phyloP scores from a whole-genome alignment of 1,284 basidiomycete species.

The Marasmius tenuissimus region DNA sequence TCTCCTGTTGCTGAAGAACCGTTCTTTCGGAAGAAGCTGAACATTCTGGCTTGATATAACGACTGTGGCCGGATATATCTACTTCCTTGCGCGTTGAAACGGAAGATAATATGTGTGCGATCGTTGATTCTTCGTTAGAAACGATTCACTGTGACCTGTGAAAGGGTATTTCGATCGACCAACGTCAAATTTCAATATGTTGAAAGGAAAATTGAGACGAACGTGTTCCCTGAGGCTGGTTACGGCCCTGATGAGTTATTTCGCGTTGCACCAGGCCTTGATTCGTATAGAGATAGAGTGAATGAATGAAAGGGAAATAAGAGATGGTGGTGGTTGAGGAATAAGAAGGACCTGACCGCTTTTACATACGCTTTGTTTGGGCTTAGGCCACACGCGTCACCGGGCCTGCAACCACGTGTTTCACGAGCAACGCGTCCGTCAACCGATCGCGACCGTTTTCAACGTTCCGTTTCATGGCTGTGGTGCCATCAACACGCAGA shows the following conservation, averaged over 20 bases:
- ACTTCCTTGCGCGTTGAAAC: too few relatives aligned
- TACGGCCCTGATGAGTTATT: background rate
- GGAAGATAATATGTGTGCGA: too few relatives aligned
- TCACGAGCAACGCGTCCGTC: background rate
- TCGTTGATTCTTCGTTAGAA: too few relatives aligned
- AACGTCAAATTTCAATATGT: background rate
- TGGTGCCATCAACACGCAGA: too few relatives aligned
- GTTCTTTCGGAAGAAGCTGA: constrained; percentile 1
- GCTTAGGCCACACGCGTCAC: background rate
- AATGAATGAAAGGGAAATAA: background rate
- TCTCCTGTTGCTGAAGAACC: background rate
- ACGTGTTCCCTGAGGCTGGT: background rate
- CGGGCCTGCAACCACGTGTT: background rate
- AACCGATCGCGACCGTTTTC: background rate
- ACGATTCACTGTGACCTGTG: too few relatives aligned
- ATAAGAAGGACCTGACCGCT: background rate
- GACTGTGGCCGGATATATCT: too few relatives aligned
- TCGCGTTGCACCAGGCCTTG: background rate
- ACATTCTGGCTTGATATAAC: background rate
- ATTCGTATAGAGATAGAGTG: background rate
- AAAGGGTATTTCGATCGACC: too few relatives aligned
- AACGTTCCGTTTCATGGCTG: background rate
- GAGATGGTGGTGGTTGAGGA: background rate
- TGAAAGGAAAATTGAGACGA: background rate
- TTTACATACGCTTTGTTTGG: background rate